Base-by-base conservation (phyloP, 306 rosid species). In the Prunus mume region DNA sequence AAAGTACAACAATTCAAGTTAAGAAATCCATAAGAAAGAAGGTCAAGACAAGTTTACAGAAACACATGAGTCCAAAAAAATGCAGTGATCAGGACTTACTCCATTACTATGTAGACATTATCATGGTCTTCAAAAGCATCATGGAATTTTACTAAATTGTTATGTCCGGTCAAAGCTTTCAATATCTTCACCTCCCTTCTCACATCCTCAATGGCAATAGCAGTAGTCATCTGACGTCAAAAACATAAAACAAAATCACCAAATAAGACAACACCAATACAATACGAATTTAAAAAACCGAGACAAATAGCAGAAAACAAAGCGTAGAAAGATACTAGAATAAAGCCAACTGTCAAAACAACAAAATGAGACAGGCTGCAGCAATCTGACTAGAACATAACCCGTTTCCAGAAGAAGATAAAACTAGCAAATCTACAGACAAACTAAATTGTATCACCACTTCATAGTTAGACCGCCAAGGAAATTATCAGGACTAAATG, bases 131-230 rank as follows among this genome's bases (percentile, higher is more conserved):
- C 98, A 65, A 74, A 91, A 2, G 97, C 93, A 80, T 91, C 98
- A 24, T 91, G 86, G 77, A 93, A 93, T 28, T 79, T 80, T 13
- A 93, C 87, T 47, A 93, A 87, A 85, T 91, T 93, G 79, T 81
- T 79, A 71, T 93, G 97, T 57, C 96, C 94, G 6, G 89, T 91
- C 87, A 93, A 87, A 78, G 97, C 97, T 80, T 82, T 93, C 90
- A 93, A 87, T 77, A 93, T 91, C 83, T 90, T 91, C 80, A 93
- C 98, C 80, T 93, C 97, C 84, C 98, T 87, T 77, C 98, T 91
- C 62, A 93, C 98, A 78, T 93, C 97, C 94, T 91, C 97, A 76
- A 93, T 85, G 50, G 98, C 97, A 60, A 93, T 93, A 57, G 96
- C 93, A 82, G 96, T 90, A 46, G 96, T 93, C 98, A 93, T 93